Conservation (phyloP, 441 rosid species). For the Euphorbia schlechtendalii region DNA sequence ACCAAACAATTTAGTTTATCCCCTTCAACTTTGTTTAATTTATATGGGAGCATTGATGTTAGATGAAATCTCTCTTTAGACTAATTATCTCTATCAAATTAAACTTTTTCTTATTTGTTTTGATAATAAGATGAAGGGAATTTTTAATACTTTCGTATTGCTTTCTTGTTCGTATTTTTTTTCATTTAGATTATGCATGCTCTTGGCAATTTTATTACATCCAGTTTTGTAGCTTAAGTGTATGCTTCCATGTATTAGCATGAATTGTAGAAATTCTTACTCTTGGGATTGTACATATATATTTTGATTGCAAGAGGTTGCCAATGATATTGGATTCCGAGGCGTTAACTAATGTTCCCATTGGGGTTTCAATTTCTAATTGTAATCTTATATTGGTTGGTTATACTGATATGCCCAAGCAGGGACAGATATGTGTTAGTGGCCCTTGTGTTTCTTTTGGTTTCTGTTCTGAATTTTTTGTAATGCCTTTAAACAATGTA, state of each 20-base stretch:
- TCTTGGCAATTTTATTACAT: too few relatives aligned
- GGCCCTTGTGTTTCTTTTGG: conserved; percentile 68
- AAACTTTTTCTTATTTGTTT: too few relatives aligned
- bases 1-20: too few relatives aligned
- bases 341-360: conserved; percentile 65
- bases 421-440: conserved; percentile 73
- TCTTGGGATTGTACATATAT: conserved; percentile 88
- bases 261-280: background rate
- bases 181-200: background rate
- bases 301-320: conserved; percentile 80
- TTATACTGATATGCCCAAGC: conserved; percentile 34
- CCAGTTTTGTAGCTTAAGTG: background rate
- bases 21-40: too few relatives aligned
- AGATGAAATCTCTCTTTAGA: conserved; percentile 23
- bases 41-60: conserved; percentile 96
- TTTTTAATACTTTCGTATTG: background rate
- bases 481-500: conserved; percentile 30
- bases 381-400: conserved; percentile 54
- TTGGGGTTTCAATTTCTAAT: conserved; percentile 76
- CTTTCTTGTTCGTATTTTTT: background rate
- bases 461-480: conserved; percentile 35
- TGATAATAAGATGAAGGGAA: background rate
- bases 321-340: conserved; percentile 56
- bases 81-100: too few relatives aligned
- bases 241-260: background rate